These are phyloP conservation scores for Yamadazyma diddensiae DNA, from an alignment of 1,139 yeast genomes.

Conservation along the genomic window DNA sequence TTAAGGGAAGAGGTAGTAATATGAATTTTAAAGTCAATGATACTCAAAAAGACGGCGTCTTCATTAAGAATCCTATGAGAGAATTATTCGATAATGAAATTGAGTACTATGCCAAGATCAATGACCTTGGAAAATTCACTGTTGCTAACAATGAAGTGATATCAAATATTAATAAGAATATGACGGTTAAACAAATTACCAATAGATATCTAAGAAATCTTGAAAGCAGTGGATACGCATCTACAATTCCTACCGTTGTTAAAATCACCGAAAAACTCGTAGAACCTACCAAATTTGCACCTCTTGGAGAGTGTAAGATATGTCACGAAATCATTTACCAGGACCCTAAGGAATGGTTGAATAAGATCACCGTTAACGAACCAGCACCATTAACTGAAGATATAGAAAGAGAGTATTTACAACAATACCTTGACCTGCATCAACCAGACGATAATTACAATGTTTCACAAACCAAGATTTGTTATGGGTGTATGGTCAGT, in stretches of 20 bases:
- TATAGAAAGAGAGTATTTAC: constrained; percentile 41
- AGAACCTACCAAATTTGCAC: constrained; percentile 38
- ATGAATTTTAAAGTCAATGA: constrained; percentile 56
- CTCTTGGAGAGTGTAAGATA: constrained; percentile 37
- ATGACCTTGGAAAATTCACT: constrained; percentile 20
- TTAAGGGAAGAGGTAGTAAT: constrained; percentile 84
- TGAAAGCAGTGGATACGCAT: constrained; percentile 76
- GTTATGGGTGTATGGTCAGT: constrained; percentile 79
- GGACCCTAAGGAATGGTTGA: constrained; percentile 68
- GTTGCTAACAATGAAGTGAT: constrained; percentile 18
- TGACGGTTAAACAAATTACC: constrained; percentile 80
- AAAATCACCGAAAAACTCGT: constrained; percentile 82
- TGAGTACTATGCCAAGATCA: constrained; percentile 45
- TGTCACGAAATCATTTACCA: constrained; percentile 52
- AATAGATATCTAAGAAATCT: constrained; percentile 69
- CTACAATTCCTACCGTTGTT: constrained; percentile 90
- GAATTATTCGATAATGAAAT: constrained; percentile 72
- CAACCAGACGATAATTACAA: constrained; percentile 2
- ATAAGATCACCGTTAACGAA: constrained; percentile 65
- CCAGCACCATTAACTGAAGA: constrained; percentile 50
- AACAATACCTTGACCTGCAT: constrained; percentile 19
- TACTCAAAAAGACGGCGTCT: constrained; percentile 32
- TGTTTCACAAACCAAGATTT: constrained; percentile 30
- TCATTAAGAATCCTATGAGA: constrained; percentile 65
- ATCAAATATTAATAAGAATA: constrained; percentile 52